Conservation (phyloP, 108 stramenopile genomes). For the Parietichytrium sp. region DNA sequence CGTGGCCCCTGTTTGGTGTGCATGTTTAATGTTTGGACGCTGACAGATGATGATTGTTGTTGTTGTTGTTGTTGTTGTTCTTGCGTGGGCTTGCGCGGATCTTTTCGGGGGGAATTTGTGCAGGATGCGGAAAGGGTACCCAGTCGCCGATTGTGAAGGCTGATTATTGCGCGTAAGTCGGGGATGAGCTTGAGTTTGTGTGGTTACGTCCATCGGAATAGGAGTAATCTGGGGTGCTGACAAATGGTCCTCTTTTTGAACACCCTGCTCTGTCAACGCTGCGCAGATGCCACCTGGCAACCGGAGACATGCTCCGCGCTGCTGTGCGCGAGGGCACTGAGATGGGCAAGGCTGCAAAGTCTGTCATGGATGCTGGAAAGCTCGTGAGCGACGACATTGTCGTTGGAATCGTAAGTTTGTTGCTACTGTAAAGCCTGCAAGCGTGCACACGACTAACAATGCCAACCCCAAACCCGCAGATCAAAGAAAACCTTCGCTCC, state of each 20-base stretch:
- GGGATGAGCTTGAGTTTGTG: too few relatives aligned
- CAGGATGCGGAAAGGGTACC: constrained; percentile 47
- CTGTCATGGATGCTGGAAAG: constrained; percentile 84
- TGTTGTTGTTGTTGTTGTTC: background rate
- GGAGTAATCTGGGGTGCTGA: too few relatives aligned
- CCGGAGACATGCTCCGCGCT: constrained; percentile 79
- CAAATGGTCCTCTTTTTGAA: too few relatives aligned
- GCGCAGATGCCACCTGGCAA: constrained; percentile 78
- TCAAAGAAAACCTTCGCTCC: constrained; percentile 78
- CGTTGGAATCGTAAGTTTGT: constrained; percentile 66
- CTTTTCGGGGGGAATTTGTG: background rate
- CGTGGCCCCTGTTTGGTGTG: background rate
- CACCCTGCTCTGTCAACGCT: too few relatives aligned
- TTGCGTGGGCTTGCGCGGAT: background rate
- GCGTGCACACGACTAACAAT: too few relatives aligned
- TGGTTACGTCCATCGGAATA: too few relatives aligned
- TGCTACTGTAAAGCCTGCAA: too few relatives aligned
- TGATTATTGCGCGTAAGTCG: constrained; percentile 43
- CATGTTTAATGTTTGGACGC: background rate
- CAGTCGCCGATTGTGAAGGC: constrained; percentile 35
- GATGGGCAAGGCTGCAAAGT: constrained; percentile 71
- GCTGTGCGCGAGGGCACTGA: constrained; percentile 37
- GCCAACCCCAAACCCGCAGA: too few relatives aligned
- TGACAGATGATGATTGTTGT: background rate
- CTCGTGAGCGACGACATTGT: constrained; percentile 94